Percentiles rank a stretch among this genome's conserved stretches.
phyloP scores from a whole-genome alignment of 2,329 filamentous ascomycete genomes.

The Colletotrichum australisinense region DNA sequence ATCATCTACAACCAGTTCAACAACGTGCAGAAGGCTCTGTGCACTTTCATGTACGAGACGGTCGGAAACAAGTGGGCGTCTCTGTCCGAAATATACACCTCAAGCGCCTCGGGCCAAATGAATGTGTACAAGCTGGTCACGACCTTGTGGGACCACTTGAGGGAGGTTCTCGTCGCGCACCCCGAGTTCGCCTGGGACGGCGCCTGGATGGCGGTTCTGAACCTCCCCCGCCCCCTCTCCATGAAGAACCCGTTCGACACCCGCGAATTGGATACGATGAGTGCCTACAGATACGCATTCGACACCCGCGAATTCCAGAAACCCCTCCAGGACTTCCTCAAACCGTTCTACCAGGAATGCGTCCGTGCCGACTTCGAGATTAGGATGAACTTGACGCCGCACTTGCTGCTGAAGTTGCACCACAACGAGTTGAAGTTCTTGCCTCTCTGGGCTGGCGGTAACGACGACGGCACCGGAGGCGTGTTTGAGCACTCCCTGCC shows the following conservation, averaged over 20 bases:
- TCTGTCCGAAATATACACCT: background rate
- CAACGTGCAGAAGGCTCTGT: constrained; percentile 47
- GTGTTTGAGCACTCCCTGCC: constrained; percentile 58
- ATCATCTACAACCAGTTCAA: constrained; percentile 43
- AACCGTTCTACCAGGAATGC: constrained; percentile 38
- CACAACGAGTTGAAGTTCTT: constrained; percentile 71
- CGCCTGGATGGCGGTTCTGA: background rate
- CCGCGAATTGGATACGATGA: too few species aligned
- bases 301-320: constrained; percentile 6
- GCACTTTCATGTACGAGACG: constrained; percentile 50
- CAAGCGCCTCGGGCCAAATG: background rate
- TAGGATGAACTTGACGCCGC: constrained; percentile 49
- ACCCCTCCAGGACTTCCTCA: constrained; percentile 9
- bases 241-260: too few species aligned
- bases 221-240: background rate
- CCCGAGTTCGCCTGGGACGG: constrained; percentile 16
- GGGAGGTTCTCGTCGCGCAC: background rate
- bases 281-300: constrained; percentile 14
- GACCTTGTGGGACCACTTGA: background rate
- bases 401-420: constrained; percentile 63
- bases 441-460: constrained; percentile 73
- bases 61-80: constrained; percentile 31
- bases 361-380: constrained; percentile 45
- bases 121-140: background rate
- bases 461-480: constrained; percentile 62